Evolutionary conservation across 768 basidiomycete species (phyloP).

Genomic region (Leccinum olivaceopallidum): DNA sequence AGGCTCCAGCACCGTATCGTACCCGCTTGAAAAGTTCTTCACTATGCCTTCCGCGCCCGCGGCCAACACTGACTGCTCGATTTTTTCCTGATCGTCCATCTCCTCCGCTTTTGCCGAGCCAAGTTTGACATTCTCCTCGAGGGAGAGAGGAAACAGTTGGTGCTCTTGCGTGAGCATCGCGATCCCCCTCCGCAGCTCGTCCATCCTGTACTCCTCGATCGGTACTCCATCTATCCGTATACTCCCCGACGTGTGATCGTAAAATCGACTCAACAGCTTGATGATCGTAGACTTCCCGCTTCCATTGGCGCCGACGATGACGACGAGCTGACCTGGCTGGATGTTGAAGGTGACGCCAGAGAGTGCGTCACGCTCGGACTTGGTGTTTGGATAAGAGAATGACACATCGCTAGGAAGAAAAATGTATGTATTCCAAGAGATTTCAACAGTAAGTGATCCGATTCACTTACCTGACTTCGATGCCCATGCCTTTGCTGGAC

Average conservation of each 20-base stretch:
- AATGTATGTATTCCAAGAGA: no score
- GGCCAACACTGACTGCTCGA: conserved; percentile 27
- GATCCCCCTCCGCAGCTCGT: conserved; percentile 37
- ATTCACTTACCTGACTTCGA: conserved; percentile 21
- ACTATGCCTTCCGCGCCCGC: conserved; percentile 45
- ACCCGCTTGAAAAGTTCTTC: conserved; percentile 36
- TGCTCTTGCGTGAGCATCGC: conserved; percentile 46
- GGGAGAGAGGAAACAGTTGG: conserved; percentile 36
- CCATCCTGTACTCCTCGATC: conserved; percentile 32
- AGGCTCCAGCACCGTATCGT: conserved; percentile 41
- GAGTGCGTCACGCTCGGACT: conserved; percentile 25
- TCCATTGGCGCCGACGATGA: conserved; percentile 37
- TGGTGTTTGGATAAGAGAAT: conserved; percentile 51
- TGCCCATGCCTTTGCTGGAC: conserved; percentile 12
- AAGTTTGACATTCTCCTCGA: conserved; percentile 44
- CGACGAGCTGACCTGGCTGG: conserved; percentile 33
- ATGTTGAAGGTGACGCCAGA: conserved; percentile 30
- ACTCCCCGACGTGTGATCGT: conserved; percentile 35
- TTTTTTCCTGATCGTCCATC: conserved; percentile 14
- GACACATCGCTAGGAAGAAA: conserved; percentile 44
- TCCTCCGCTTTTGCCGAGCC: conserved; percentile 25
- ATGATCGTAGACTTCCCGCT: conserved; percentile 40
- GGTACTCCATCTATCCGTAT: conserved; percentile 41
- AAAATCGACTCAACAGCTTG: conserved; percentile 41
- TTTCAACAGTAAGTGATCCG: no score